Evolutionary conservation across 257 asterid genomes (phyloP).

Genomic region (Solanum corneliomulleri): DNA sequence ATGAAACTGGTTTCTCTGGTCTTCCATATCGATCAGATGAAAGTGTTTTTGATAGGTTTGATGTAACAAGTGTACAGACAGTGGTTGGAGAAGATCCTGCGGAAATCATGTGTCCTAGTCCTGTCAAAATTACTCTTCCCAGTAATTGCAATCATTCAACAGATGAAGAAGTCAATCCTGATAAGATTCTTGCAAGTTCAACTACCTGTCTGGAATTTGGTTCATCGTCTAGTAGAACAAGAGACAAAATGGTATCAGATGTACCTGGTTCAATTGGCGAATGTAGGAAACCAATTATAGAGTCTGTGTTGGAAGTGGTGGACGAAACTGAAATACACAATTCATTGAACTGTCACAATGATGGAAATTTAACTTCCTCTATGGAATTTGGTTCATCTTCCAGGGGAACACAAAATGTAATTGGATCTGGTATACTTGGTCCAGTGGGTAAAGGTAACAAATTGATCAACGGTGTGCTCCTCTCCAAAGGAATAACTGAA

Average conservation of each 20-base stretch:
- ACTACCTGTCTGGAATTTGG: constrained; percentile 2
- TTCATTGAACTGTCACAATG: constrained; percentile 8
- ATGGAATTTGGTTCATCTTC: constrained; percentile 9
- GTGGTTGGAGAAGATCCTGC: constrained; percentile 3
- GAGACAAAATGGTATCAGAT: background rate
- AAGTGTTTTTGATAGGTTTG: constrained; percentile 9
- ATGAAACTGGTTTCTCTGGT: constrained; percentile 10
- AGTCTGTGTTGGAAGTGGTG: background rate
- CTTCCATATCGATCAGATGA: constrained; percentile 9
- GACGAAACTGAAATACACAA: constrained; percentile 2
- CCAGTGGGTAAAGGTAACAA: background rate
- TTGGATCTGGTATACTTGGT: background rate
- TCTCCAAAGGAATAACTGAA: background rate
- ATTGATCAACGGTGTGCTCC: background rate
- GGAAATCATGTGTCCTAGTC: constrained; percentile 2
- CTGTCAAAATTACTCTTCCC: constrained; percentile 2
- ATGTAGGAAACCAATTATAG: background rate
- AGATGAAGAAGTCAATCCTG: background rate
- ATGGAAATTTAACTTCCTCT: constrained; percentile 9
- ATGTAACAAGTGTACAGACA: constrained; percentile 2
- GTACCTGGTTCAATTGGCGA: background rate
- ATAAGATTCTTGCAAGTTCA: background rate
- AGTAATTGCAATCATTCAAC: constrained; percentile 8
- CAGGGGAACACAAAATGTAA: background rate
- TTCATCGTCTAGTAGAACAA: constrained; percentile 3